Evolutionary conservation across 331 rosid species (phyloP).

Genomic region (Malus hybrid): DNA sequence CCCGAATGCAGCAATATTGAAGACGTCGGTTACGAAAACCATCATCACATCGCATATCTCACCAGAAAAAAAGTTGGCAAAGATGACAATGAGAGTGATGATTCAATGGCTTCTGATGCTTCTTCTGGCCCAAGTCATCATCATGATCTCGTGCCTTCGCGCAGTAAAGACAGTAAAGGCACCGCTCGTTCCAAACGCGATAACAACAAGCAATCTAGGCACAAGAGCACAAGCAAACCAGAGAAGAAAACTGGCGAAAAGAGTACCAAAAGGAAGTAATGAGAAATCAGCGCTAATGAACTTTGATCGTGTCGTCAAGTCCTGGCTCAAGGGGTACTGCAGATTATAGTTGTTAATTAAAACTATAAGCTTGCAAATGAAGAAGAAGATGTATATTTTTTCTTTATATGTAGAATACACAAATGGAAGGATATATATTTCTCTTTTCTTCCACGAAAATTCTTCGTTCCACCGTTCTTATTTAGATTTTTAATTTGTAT

Average conservation of each 20-base stretch:
- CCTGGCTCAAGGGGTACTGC: not conserved
- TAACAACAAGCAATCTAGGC: slow-evolving; percentile 39
- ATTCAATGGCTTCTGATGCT: slow-evolving; percentile 82
- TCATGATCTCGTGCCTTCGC: not conserved
- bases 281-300: not conserved
- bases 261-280: slow-evolving; percentile 41
- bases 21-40: slow-evolving; percentile 17
- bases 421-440: slow-evolving; percentile 6
- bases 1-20: slow-evolving; percentile 36
- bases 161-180: slow-evolving; percentile 14
- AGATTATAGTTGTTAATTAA: slow-evolving; percentile 1
- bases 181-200: slow-evolving; percentile 35
- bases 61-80: slow-evolving; percentile 11
- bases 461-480: not conserved
- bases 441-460: not conserved
- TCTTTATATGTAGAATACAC: not conserved
- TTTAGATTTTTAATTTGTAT: not conserved
- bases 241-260: slow-evolving; percentile 61
- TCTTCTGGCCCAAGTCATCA: slow-evolving; percentile 57
- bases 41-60: slow-evolving; percentile 17
- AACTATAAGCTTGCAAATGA: slow-evolving; percentile 5
- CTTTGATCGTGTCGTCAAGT: not conserved
- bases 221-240: slow-evolving; percentile 40
- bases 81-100: slow-evolving; percentile 56
- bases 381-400: not conserved